phyloP scores from a whole-genome alignment of 2,329 filamentous ascomycete species.

The Teratosphaeria pseudoeucalypti region DNA sequence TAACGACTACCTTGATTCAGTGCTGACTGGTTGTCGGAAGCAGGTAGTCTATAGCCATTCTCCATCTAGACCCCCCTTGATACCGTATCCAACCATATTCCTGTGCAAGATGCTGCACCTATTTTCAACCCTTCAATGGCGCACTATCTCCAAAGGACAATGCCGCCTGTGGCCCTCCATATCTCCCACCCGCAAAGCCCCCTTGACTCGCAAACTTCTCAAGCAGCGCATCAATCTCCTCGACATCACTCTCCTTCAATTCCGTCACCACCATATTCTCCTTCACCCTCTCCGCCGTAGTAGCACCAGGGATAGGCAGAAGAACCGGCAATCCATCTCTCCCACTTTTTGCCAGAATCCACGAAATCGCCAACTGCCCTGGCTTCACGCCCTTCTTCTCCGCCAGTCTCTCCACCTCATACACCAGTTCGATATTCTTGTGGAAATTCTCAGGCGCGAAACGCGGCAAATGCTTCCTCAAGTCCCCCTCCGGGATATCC shows the following conservation, averaged over 20 bases:
- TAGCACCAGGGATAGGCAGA: constrained; percentile 36
- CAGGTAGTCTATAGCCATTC: neutral
- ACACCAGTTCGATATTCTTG: constrained; percentile 53
- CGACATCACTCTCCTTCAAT: constrained; percentile 38
- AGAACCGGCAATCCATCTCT: constrained; percentile 35
- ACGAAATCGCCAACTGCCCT: constrained; percentile 40
- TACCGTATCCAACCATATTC: neutral
- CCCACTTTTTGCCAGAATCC: constrained; percentile 35
- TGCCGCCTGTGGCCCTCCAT: constrained; percentile 16
- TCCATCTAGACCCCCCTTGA: neutral
- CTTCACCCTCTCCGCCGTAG: constrained; percentile 26
- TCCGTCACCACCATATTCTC: constrained; percentile 33
- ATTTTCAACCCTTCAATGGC: constrained; percentile 8
- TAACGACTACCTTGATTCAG: neutral
- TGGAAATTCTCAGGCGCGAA: constrained; percentile 55
- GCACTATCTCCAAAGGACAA: constrained; percentile 21
- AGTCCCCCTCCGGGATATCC: constrained; percentile 47
- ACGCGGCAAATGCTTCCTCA: constrained; percentile 40
- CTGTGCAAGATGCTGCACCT: neutral
- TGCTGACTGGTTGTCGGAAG: neutral
- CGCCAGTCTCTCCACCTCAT: constrained; percentile 48
- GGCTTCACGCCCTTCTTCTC: constrained; percentile 43
- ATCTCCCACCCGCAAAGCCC: constrained; percentile 32
- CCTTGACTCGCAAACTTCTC: constrained; percentile 36
- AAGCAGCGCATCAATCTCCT: constrained; percentile 42